These are phyloP conservation scores for Phaseolus coccineus DNA, from an alignment of 331 rosid species.

Conservation along the genomic window DNA sequence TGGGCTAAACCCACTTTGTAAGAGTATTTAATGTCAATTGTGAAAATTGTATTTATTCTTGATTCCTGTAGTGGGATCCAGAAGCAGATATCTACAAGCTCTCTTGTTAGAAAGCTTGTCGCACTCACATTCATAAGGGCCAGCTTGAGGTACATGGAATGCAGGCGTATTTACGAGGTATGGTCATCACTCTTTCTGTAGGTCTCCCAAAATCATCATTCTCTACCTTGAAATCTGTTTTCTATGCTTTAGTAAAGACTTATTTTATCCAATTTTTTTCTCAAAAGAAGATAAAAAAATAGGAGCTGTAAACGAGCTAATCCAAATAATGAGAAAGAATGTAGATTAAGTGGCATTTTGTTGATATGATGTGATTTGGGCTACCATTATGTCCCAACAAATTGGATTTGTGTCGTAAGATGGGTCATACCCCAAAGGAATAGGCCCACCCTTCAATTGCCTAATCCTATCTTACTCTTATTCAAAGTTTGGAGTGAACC, in stretches of 20 bases:
- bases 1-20: too few relatives aligned
- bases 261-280: constrained; percentile 10
- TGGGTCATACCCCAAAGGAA: constrained; percentile 6
- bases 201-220: neutral
- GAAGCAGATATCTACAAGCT: constrained; percentile 83
- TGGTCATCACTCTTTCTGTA: constrained; percentile 36
- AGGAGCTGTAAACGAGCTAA: neutral
- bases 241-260: constrained; percentile 24
- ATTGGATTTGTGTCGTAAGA: neutral
- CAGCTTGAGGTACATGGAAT: constrained; percentile 90
- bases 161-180: constrained; percentile 91
- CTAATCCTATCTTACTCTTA: neutral
- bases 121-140: constrained; percentile 73
- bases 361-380: neutral
- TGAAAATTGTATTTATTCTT: constrained; percentile 35
- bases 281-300: neutral
- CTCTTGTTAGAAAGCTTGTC: constrained; percentile 72
- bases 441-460: constrained; percentile 11
- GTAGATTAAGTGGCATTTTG: constrained; percentile 3
- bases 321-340: constrained; percentile 16
- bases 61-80: constrained; percentile 75
- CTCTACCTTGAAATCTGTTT: neutral
- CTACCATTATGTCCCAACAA: neutral
- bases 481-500: neutral
- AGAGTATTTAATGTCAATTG: constrained; percentile 7